Percentiles rank a stretch among this genome's conserved stretches.
phyloP scores from a whole-genome alignment of 176 grass and related monocot genomes.

The Poa pratensis region DNA sequence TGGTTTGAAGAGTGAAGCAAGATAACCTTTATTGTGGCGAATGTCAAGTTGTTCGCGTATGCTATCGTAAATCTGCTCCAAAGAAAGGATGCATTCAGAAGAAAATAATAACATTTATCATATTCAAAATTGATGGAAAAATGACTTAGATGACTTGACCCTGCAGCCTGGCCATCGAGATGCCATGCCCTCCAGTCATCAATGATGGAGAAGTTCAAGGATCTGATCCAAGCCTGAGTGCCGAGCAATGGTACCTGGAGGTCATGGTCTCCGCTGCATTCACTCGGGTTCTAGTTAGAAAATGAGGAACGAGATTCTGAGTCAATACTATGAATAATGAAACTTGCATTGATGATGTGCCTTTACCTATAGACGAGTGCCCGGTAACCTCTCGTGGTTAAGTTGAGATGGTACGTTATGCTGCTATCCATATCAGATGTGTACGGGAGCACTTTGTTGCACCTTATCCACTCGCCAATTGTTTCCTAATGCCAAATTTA shows the following conservation, averaged over 20 bases:
- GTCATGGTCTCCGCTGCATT: conserved; percentile 56
- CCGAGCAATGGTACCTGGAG: conserved; percentile 35
- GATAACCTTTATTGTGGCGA: conserved; percentile 57
- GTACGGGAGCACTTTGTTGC: conserved; percentile 32
- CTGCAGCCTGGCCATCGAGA: conserved; percentile 51
- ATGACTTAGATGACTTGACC: conserved; percentile 40
- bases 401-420: conserved; percentile 52
- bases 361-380: conserved; percentile 57
- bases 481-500: conserved; percentile 38
- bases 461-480: conserved; percentile 50
- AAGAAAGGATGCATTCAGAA: background rate
- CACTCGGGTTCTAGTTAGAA: background rate
- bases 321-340: background rate
- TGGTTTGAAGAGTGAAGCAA: background rate
- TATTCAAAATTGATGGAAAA: background rate
- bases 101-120: background rate
- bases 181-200: conserved; percentile 67
- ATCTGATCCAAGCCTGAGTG: conserved; percentile 63
- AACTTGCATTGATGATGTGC: background rate
- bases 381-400: conserved; percentile 50
- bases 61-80: conserved; percentile 41
- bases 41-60: conserved; percentile 54
- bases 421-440: conserved; percentile 34
- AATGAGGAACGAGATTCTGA: background rate
- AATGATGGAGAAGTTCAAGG: conserved; percentile 51